Evolutionary conservation across 2,329 filamentous ascomycete genomes (phyloP), one percentile per base, ranked within the genome.

Genomic region (Aphanocladium album): DNA sequence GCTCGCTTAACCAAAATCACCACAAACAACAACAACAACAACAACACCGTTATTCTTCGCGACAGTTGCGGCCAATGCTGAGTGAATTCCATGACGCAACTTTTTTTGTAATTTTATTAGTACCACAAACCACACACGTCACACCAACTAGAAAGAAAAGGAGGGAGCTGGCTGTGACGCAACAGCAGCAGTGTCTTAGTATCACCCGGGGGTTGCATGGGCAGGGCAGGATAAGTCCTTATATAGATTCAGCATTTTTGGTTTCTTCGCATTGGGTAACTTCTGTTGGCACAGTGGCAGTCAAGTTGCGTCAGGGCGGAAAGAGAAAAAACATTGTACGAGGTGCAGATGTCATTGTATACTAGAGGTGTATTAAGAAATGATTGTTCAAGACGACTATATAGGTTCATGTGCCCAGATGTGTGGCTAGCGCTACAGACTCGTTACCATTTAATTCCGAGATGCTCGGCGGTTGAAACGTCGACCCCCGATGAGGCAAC

Each of bases 401-500:
- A 11, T 49, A 54, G 50, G 46, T 16, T 45, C 46, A 25, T 58
- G 55, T 19, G 49, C 21, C 41, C 50, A 43, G 4, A 39, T 41
- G 17, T 30, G 43, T 60, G 49, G 30, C 30, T 9, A 30, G 16
- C 23, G 17, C n/a, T 4, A 16, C 11, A 11, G 33, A 16, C 14
- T 43, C 21, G 19, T 35, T 27, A 19, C 33, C 57, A 47, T 37
- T 21, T 54, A 60, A 11, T 54, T 54, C 12, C 6, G 6, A 45
- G 37, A 21, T 4, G 4, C 12, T 27, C 41, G 50, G 17, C 33
- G 53, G 43, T 39, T 21, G 11, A 43, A 9, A 21, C 43, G 41
- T 60, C 50, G 23, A 21, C 47, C 37, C 12, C 53, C 60, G 47
- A 55, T 35, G 17, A 60, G 27, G 59, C 69, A 71, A 4, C 63